phyloP scores from a whole-genome alignment of 345 rosid genomes.

The Hirschfeldia incana region DNA sequence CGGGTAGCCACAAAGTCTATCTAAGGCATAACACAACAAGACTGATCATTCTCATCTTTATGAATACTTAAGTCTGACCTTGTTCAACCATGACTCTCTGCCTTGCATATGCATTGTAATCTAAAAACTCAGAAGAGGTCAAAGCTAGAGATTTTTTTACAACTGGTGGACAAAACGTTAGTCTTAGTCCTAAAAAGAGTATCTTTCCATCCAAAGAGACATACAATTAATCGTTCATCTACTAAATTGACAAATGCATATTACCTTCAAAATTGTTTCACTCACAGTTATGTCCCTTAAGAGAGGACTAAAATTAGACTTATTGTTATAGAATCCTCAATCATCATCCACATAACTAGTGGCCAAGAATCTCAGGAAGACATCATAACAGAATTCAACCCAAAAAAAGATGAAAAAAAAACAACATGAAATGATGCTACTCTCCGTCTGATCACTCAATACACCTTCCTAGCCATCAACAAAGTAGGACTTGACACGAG shows the following conservation, averaged over 20 bases:
- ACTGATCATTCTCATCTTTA: neutral
- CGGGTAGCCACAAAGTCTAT: neutral
- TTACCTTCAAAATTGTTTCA: neutral
- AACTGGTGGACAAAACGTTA: slow-evolving; percentile 4
- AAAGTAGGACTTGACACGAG: neutral
- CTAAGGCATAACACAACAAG: too few species aligned
- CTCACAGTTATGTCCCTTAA: neutral
- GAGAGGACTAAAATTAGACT: neutral
- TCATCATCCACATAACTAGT: neutral
- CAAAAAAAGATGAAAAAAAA: neutral
- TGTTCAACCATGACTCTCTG: neutral
- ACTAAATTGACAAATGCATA: neutral
- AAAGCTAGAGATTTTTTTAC: neutral
- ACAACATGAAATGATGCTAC: neutral
- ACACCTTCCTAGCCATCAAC: slow-evolving; percentile 4
- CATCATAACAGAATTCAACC: neutral
- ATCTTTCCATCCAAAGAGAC: neutral
- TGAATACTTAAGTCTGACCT: neutral
- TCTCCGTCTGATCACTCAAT: neutral
- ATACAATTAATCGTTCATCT: neutral
- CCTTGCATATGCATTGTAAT: neutral
- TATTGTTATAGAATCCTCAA: neutral
- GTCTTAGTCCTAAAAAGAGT: neutral
- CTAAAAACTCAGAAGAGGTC: neutral
- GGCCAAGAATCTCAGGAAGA: neutral